Conservation (phyloP, 139 green algal species). For the Chlamydomonas sp. region DNA sequence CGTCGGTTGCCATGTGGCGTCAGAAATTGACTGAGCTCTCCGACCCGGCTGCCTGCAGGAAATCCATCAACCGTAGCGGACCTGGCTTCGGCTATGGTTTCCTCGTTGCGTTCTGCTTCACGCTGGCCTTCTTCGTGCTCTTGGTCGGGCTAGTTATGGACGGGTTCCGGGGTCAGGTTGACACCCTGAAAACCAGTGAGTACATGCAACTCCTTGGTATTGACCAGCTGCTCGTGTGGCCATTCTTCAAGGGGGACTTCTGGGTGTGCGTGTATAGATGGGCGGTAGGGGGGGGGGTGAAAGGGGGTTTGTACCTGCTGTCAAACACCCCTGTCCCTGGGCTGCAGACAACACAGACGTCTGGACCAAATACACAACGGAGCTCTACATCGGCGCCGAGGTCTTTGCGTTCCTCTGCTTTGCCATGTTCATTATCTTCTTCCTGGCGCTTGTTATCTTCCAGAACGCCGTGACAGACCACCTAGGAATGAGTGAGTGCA, state of each 20-base stretch:
- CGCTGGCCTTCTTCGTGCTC: slow-evolving; percentile 54
- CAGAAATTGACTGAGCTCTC: not conserved
- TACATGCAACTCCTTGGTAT: too few relatives aligned
- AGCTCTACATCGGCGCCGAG: slow-evolving; percentile 48
- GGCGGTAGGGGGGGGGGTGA: too few relatives aligned
- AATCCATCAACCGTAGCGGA: slow-evolving; percentile 50
- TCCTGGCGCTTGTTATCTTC: slow-evolving; percentile 55
- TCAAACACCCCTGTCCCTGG: too few relatives aligned
- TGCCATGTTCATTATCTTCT: slow-evolving; percentile 59
- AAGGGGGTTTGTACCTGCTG: too few relatives aligned
- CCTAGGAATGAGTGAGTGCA: slow-evolving; percentile 48
- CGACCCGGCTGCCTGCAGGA: slow-evolving; percentile 33
- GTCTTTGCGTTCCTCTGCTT: slow-evolving; percentile 56
- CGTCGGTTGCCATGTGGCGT: not conserved
- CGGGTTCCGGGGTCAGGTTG: slow-evolving; percentile 42
- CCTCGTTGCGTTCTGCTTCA: slow-evolving; percentile 59
- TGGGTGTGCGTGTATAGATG: too few relatives aligned
- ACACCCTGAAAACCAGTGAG: slow-evolving; percentile 11
- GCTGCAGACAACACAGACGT: too few relatives aligned
- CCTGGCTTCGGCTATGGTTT: slow-evolving; percentile 62
- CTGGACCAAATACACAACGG: slow-evolving; percentile 54
- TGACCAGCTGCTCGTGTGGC: too few relatives aligned
- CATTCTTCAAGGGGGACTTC: too few relatives aligned
- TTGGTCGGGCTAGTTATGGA: slow-evolving; percentile 59
- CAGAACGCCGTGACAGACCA: slow-evolving; percentile 53